Percentiles rank a stretch among this genome's conserved stretches.
Conservation (phyloP, 2,329 filamentous ascomycete genomes). For the Bipolaris victoriae region DNA sequence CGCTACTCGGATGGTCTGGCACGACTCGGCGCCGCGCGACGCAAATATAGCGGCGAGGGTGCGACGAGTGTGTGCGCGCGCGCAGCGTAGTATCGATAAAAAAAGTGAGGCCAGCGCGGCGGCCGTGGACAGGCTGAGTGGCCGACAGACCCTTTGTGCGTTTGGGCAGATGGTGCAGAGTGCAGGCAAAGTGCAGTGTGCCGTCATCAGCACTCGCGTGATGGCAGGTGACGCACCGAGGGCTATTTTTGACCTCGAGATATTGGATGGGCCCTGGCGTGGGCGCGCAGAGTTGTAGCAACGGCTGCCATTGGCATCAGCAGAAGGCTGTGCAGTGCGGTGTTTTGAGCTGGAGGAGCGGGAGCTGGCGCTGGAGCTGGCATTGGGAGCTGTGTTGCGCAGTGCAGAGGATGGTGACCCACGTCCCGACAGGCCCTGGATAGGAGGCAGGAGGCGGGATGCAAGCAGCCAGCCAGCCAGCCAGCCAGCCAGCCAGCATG, state of each 20-base stretch:
- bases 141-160: neutral
- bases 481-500: too few species aligned
- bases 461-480: too few species aligned
- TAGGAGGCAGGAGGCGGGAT: too few species aligned
- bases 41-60: slow-evolving; percentile 11
- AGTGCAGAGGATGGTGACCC: too few species aligned
- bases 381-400: too few species aligned
- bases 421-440: too few species aligned
- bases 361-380: too few species aligned
- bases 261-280: slow-evolving; percentile 29
- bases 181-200: neutral
- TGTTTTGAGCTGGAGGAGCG: too few species aligned
- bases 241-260: slow-evolving; percentile 38
- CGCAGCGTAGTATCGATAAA: slow-evolving; percentile 17
- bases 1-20: slow-evolving; percentile 2
- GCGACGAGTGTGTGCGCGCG: neutral
- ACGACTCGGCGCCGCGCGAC: slow-evolving; percentile 5
- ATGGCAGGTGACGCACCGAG: slow-evolving; percentile 28
- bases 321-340: neutral
- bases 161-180: slow-evolving; percentile 6
- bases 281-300: slow-evolving; percentile 28
- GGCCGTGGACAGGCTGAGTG: neutral
- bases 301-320: neutral
- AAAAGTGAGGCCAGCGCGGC: slow-evolving; percentile 5
- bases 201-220: slow-evolving; percentile 1